Evolutionary conservation across 106 monocot genomes (phyloP).

Genomic region (Apostasia shenzhenica): DNA sequence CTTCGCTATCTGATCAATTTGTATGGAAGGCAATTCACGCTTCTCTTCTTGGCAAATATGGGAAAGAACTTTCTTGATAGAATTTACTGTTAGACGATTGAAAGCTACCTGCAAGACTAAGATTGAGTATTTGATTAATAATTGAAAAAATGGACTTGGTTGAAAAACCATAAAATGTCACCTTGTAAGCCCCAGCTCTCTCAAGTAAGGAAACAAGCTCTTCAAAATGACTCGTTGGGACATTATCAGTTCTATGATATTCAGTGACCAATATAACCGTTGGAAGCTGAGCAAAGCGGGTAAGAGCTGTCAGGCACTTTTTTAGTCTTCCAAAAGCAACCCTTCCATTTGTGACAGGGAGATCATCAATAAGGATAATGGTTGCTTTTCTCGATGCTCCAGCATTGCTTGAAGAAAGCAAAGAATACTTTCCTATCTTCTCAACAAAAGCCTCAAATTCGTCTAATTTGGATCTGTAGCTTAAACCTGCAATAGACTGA

Average conservation of each 20-base stretch:
- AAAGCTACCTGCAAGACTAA: slow-evolving; percentile 57
- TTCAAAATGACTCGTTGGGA: slow-evolving; percentile 29
- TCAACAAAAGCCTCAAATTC: slow-evolving; percentile 84
- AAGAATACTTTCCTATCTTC: slow-evolving; percentile 65
- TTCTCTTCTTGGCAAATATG: slow-evolving; percentile 66
- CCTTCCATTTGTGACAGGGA: slow-evolving; percentile 79
- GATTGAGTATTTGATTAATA: background rate
- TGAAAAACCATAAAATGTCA: slow-evolving; percentile 13
- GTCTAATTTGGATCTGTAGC: slow-evolving; percentile 90
- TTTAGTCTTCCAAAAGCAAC: slow-evolving; percentile 59
- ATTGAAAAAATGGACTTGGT: background rate
- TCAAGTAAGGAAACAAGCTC: slow-evolving; percentile 59
- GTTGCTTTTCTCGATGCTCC: slow-evolving; percentile 38
- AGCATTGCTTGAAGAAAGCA: slow-evolving; percentile 32
- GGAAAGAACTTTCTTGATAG: slow-evolving; percentile 74
- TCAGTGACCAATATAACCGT: slow-evolving; percentile 82
- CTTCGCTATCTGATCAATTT: slow-evolving; percentile 62
- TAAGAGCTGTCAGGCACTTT: slow-evolving; percentile 61
- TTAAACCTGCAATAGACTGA: slow-evolving; percentile 36
- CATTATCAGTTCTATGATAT: slow-evolving; percentile 54
- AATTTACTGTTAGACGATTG: slow-evolving; percentile 81
- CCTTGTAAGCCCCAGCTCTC: slow-evolving; percentile 83
- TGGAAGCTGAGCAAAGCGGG: slow-evolving; percentile 49
- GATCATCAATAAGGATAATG: slow-evolving; percentile 88
- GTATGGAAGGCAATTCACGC: slow-evolving; percentile 34